Evolutionary conservation across 352 stramenopile species (phyloP), one percentile per base, ranked within the genome.

Genomic region (Proteromonas lacertae): DNA sequence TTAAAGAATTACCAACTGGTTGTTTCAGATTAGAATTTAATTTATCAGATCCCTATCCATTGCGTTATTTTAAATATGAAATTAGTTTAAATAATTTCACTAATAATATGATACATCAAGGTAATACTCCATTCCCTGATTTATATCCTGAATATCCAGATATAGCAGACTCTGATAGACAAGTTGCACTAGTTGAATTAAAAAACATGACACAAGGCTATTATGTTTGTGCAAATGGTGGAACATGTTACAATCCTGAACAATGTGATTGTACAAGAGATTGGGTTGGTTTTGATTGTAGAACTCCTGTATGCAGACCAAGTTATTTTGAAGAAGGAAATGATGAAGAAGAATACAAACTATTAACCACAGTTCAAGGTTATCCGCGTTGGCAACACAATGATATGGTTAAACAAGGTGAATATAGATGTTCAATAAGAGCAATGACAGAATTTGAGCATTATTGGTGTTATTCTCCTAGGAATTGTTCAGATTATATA

Each of bases 261-360:
- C 55, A 84, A 1, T 94, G 81, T 51, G 48, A 59, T 34, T 94
- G 81, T 38, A 55, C 64, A 0, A 33, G 49, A 2, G 78, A 78
- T 9, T 94, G 78, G 77, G 52, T 64, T 12, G 81, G 81, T 30
- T 94, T 94, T 45, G 81, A 94, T 51, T 94, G 81, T 53, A 67
- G 78, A 20, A 84, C 69, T 29, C 79, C 79, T 7, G 53, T 90
- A 13, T 91, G 76, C 43, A 53, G 41, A 1, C 72, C 91, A 57
- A 78, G 78, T 16, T 90, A 87, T 49, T 90, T 78, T 44, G 61
- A 66, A 24, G 54, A 59, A 2, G 47, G 58, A 1, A 69, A 89
- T 45, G 29, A 39, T 4, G 54, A 42, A 16, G 32, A 29, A 34
- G 34, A 4, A 26, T 25, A 7, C 9, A n/a, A 22, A 16, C 22